A percentile compares a stretch with the other conserved stretches of the same genome.
Evolutionary conservation across 371 early-diverging fungal genomes (phyloP).

Genomic region (Homolaphlyctis polyrhiza): DNA sequence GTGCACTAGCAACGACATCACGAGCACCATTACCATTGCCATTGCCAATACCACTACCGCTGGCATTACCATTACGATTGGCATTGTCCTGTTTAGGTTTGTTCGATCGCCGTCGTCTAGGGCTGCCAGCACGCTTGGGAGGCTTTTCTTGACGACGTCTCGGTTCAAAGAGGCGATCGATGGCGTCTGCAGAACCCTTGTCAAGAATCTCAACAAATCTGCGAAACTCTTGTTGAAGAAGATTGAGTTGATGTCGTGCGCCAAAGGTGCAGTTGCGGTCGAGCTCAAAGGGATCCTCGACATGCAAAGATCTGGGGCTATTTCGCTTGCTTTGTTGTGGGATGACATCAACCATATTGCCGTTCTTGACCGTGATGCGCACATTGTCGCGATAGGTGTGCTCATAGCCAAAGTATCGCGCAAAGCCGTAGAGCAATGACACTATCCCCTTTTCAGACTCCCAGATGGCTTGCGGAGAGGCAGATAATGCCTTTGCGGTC

Average conservation of each 20-base stretch:
- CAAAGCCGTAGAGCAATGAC: slow-evolving; percentile 20
- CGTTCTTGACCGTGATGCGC: slow-evolving; percentile 20
- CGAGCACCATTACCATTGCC: too few relatives aligned
- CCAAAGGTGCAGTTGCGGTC: slow-evolving; percentile 31
- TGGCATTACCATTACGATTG: too few relatives aligned
- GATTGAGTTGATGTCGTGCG: slow-evolving; percentile 11
- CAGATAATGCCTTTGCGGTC: not conserved
- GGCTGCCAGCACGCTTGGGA: too few relatives aligned
- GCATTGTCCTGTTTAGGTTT: too few relatives aligned
- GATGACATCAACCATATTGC: slow-evolving; percentile 2
- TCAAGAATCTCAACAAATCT: not conserved
- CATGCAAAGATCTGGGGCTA: slow-evolving; percentile 11
- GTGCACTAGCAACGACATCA: too few relatives aligned
- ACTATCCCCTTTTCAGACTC: slow-evolving; percentile 11
- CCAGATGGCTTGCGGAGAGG: slow-evolving; percentile 5
- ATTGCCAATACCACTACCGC: too few relatives aligned
- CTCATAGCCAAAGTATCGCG: slow-evolving; percentile 25
- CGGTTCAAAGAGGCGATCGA: not conserved
- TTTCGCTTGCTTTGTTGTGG: slow-evolving; percentile 2
- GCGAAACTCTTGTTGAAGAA: not conserved
- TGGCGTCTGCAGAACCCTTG: not conserved
- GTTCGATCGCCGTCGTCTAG: too few relatives aligned
- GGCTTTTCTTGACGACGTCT: too few relatives aligned
- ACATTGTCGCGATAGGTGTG: slow-evolving; percentile 9
- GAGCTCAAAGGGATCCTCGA: slow-evolving; percentile 36